Base-by-base conservation (phyloP, 2,329 filamentous ascomycete species). In the Colletotrichum incanum region DNA sequence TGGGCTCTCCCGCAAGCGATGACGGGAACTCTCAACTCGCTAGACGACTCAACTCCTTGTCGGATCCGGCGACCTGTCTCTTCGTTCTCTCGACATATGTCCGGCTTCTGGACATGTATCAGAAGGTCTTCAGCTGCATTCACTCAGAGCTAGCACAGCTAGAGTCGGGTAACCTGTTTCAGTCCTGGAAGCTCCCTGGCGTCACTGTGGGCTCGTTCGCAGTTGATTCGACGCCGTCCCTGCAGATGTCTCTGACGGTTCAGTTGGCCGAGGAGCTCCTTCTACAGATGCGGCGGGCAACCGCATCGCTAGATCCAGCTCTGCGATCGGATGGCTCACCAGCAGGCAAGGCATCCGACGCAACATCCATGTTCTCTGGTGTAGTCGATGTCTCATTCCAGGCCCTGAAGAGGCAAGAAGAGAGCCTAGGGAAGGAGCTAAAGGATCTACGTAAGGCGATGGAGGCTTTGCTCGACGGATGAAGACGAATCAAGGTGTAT, bases 251-350 rank as follows among this genome's bases (percentile, higher is more conserved):
- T 14, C 77, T 85, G 26, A 83, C 83, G 3, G 78, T 84, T 39
- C 82, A 84, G 72, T 76, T 85, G n/a, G 83, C 80, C 6, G 82
- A 84, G 69, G 82, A 84, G 74, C 83, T 84, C 52, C 77, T 85
- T 18, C 76, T 75, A 39, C 78, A 80, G 39, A 79, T 84, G 31
- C 78, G 81, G 43, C 74, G 75, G 8, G 78, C 79, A n/a, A 80
- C 81, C 1, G 75, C 74, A 39, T 62, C 76, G 59, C 49, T 83
- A 72, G 80, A 79, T 67, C 65, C 77, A 37, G 72, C 23, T 59
- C 74, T 20, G 66, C 67, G 52, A 74, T 72, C 64, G 75, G 74
- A 18, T 37, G 62, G 6, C 47, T 59, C 43, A 31, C 41, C 26
- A 20, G 56, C 47, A 31, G 67, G 28, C 60, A 67, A 31, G 73